Evolutionary conservation across 1,139 yeast genomes (phyloP).

Genomic region (Sugiyamaella neomexicana): DNA sequence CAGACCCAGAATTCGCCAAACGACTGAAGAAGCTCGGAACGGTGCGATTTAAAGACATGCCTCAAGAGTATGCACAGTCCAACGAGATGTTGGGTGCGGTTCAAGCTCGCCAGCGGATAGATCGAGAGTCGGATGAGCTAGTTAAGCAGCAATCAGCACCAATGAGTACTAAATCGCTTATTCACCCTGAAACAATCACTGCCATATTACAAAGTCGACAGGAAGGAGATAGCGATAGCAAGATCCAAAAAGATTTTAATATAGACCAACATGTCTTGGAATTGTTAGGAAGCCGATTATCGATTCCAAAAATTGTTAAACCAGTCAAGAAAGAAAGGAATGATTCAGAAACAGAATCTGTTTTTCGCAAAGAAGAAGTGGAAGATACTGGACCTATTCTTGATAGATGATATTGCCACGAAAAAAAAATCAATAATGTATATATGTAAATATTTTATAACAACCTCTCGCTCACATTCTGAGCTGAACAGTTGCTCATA

Average conservation of each 20-base stretch:
- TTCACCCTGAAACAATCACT: conserved; percentile 19
- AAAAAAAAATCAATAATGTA: not conserved
- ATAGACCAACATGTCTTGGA: conserved; percentile 12
- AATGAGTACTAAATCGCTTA: not conserved
- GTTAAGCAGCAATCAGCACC: conserved; percentile 4
- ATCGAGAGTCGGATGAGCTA: conserved; percentile 5
- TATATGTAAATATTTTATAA: not conserved
- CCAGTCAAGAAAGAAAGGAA: not conserved
- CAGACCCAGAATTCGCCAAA: conserved; percentile 20
- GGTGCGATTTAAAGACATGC: conserved; percentile 17
- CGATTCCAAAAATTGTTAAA: conserved; percentile 16
- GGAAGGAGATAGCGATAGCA: conserved; percentile 16
- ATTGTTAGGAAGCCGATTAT: conserved; percentile 11
- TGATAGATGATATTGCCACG: not conserved
- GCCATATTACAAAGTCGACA: conserved; percentile 19
- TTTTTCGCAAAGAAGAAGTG: conserved; percentile 11
- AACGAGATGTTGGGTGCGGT: conserved; percentile 24
- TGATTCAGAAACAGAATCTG: conserved; percentile 6
- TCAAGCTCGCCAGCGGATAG: conserved; percentile 15
- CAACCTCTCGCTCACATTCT: not conserved
- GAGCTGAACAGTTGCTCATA: too few species aligned
- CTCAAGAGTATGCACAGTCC: conserved; percentile 7
- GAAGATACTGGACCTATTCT: conserved; percentile 13
- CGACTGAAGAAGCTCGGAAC: conserved; percentile 20
- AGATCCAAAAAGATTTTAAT: conserved; percentile 17